These are phyloP conservation scores for Scleroderma citrinum DNA, from an alignment of 768 basidiomycete genomes.

Conservation along the genomic window DNA sequence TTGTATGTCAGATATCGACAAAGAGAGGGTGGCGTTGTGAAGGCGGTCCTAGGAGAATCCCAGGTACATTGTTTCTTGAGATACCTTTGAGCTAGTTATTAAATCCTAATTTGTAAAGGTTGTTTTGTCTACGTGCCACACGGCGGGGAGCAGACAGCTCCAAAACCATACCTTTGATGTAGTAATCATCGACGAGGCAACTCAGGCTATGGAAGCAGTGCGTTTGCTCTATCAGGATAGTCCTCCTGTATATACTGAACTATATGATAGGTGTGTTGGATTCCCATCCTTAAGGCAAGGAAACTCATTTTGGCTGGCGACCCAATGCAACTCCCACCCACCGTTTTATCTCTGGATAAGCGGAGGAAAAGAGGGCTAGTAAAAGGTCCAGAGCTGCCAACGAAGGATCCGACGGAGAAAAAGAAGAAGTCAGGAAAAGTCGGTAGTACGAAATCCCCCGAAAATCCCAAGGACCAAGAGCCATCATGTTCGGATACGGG, in stretches of 20 bases:
- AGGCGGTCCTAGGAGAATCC: conserved; percentile 71
- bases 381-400: conserved; percentile 2
- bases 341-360: conserved; percentile 65
- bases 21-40: conserved; percentile 80
- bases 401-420: not conserved
- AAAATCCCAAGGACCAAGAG: not conserved
- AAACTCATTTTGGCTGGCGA: conserved; percentile 91
- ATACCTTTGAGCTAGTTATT: not conserved
- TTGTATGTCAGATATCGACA: conserved; percentile 63
- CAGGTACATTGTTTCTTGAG: conserved; percentile 41
- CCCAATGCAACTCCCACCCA: conserved; percentile 94
- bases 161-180: conserved; percentile 80
- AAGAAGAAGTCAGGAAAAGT: not conserved
- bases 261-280: conserved; percentile 57
- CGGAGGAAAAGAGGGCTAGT: conserved; percentile 27
- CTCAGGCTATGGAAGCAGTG: conserved; percentile 85
- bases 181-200: conserved; percentile 95
- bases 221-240: conserved; percentile 36
- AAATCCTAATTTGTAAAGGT: conserved; percentile 39
- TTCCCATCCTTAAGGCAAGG: conserved; percentile 88
- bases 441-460: not conserved
- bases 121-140: conserved; percentile 92
- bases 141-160: conserved; percentile 81
- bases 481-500: not conserved
- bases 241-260: not conserved